Evolutionary conservation across 2,329 filamentous ascomycete species (phyloP).

Genomic region (Colletotrichum theobromicola): DNA sequence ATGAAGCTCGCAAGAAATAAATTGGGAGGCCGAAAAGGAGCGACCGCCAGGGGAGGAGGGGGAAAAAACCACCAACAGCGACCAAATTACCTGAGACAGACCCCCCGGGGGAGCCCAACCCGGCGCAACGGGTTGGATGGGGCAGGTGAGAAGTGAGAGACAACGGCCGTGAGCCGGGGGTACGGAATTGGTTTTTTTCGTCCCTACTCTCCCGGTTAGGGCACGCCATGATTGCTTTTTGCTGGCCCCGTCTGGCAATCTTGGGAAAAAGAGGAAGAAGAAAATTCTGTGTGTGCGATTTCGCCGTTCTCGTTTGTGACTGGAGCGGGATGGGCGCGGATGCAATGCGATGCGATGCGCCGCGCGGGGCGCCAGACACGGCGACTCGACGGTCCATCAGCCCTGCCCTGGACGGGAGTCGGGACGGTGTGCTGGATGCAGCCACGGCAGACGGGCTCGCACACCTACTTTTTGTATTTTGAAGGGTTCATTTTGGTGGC

Average conservation of each 20-base stretch:
- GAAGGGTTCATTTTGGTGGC: not conserved
- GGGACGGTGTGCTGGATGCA: conserved; percentile 6
- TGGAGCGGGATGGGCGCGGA: conserved; percentile 15
- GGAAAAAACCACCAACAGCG: not conserved
- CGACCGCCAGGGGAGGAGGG: too few species aligned
- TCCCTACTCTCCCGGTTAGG: not conserved
- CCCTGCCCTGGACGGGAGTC: not conserved
- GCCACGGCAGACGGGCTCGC: not conserved
- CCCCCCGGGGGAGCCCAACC: not conserved
- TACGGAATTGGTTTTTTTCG: not conserved
- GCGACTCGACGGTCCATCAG: not conserved
- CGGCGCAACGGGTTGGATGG: conserved; percentile 6
- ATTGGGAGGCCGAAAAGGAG: not conserved
- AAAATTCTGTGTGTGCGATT: not conserved
- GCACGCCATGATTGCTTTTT: not conserved
- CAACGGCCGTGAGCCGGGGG: not conserved
- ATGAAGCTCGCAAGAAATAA: not conserved
- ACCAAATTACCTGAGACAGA: not conserved
- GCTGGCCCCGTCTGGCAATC: not conserved
- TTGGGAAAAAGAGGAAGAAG: not conserved
- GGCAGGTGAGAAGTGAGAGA: not conserved
- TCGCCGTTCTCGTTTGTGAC: conserved; percentile 3
- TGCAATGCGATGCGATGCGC: conserved; percentile 16
- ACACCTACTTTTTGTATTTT: not conserved
- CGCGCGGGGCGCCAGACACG: not conserved